Percentiles rank a stretch among this genome's conserved stretches.
These are phyloP conservation scores for Paraconiothyrium sp. DNA, from an alignment of 2,329 filamentous ascomycete genomes.

Conservation along the genomic window DNA sequence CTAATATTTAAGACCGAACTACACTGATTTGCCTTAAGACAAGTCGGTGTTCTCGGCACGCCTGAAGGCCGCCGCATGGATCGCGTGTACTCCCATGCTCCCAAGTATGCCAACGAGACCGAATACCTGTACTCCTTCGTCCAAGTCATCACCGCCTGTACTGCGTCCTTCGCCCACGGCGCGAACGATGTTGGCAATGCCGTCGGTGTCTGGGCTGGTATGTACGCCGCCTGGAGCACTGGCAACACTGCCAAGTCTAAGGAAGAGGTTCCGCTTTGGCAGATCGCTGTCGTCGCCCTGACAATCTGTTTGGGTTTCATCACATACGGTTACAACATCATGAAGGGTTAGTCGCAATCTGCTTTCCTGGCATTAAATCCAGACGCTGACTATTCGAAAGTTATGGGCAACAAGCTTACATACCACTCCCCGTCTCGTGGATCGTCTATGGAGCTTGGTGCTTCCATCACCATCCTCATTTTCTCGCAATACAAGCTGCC, in stretches of 20 bases:
- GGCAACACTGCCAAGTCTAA: conserved; percentile 69
- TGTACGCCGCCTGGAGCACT: conserved; percentile 60
- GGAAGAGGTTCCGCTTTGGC: conserved; percentile 76
- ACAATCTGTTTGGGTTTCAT: conserved; percentile 72
- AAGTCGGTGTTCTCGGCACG: conserved; percentile 70
- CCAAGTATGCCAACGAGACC: conserved; percentile 49
- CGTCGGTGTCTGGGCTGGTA: conserved; percentile 49
- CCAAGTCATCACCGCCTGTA: conserved; percentile 59
- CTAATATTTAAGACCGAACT: no score
- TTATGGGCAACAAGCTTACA: conserved; percentile 74
- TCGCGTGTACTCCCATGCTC: conserved; percentile 65
- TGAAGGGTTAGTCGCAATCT: conserved; percentile 62
- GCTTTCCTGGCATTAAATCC: neutral
- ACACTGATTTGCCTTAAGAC: neutral
- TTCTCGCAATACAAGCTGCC: conserved; percentile 78
- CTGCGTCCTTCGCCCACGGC: conserved; percentile 65
- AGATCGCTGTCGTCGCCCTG: conserved; percentile 73
- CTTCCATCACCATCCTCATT: conserved; percentile 76
- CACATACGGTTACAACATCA: conserved; percentile 84
- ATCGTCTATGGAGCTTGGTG: conserved; percentile 80
- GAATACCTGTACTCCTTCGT: conserved; percentile 58
- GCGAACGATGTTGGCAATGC: conserved; percentile 69
- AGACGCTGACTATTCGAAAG: conserved; percentile 62
- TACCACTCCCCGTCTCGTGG: conserved; percentile 67
- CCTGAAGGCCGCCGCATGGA: conserved; percentile 78